Conservation (phyloP, 805 yeast species). For the Torulaspora gathmanii region DNA sequence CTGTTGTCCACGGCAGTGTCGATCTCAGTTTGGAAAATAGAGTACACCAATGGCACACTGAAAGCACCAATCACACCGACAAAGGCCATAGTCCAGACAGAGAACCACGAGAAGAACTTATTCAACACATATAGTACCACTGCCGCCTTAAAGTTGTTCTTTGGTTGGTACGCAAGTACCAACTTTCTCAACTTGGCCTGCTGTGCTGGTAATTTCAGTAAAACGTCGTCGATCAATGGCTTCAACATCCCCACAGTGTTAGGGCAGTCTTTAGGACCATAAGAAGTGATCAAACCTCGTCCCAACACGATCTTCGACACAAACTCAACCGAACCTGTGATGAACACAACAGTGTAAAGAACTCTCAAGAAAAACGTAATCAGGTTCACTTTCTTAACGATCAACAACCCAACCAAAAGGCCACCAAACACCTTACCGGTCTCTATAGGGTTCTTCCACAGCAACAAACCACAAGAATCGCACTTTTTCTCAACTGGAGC, state of each 20-base stretch:
- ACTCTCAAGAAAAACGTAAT: constrained; percentile 57
- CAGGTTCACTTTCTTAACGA: constrained; percentile 60
- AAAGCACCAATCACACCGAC: constrained; percentile 57
- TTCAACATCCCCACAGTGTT: constrained; percentile 32
- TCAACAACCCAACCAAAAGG: constrained; percentile 48
- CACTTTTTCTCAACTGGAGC: constrained; percentile 2
- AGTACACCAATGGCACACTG: constrained; percentile 70
- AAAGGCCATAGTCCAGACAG: constrained; percentile 63
- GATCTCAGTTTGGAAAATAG: constrained; percentile 69
- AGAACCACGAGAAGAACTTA: constrained; percentile 69
- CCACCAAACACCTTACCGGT: constrained; percentile 75
- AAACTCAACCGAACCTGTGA: constrained; percentile 73
- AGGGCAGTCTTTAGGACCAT: constrained; percentile 50
- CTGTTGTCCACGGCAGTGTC: constrained; percentile 54
- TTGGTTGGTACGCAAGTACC: constrained; percentile 64
- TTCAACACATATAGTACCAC: constrained; percentile 58
- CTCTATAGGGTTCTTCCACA: constrained; percentile 47
- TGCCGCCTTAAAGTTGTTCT: constrained; percentile 68
- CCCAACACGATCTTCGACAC: constrained; percentile 69
- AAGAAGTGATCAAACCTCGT: constrained; percentile 69
- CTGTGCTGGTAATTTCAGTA: constrained; percentile 41
- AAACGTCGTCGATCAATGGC: constrained; percentile 30
- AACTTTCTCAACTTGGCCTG: constrained; percentile 55
- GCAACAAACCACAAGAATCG: constrained; percentile 21
- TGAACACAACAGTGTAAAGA: constrained; percentile 52